phyloP scores from a whole-genome alignment of 163 green algal genomes.

The Chloroidium sp. region DNA sequence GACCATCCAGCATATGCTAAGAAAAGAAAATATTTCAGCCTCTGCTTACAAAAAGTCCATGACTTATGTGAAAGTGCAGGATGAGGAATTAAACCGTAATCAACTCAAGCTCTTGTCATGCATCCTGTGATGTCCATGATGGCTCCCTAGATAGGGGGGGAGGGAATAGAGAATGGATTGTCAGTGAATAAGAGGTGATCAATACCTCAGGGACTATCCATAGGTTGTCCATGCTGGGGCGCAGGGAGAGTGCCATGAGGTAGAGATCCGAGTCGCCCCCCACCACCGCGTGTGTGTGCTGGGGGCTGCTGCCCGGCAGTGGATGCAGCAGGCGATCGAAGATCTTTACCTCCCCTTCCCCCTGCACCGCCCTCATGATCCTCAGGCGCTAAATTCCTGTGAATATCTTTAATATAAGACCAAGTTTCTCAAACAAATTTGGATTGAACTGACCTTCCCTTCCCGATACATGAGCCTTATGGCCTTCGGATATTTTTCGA shows the following conservation, averaged over 20 bases:
- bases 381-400: background rate
- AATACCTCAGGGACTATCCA: background rate
- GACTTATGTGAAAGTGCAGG: too few relatives aligned
- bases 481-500: too few relatives aligned
- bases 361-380: constrained; percentile 24
- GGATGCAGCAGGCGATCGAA: constrained; percentile 53
- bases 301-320: background rate
- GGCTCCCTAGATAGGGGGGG: too few relatives aligned
- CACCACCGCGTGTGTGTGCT: constrained; percentile 43
- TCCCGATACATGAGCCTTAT: too few relatives aligned
- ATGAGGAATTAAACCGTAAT: too few relatives aligned
- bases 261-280: constrained; percentile 72
- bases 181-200: too few relatives aligned
- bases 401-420: background rate
- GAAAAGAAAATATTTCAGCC: too few relatives aligned
- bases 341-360: constrained; percentile 88
- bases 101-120: too few relatives aligned
- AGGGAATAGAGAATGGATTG: too few relatives aligned
- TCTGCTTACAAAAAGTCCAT: too few relatives aligned
- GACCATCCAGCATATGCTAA: too few relatives aligned
- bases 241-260: constrained; percentile 58
- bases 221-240: background rate
- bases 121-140: too few relatives aligned
- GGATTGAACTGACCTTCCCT: background rate
- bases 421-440: background rate